phyloP scores from a whole-genome alignment of 345 rosid species.

The Crucihimalaya himalaica region DNA sequence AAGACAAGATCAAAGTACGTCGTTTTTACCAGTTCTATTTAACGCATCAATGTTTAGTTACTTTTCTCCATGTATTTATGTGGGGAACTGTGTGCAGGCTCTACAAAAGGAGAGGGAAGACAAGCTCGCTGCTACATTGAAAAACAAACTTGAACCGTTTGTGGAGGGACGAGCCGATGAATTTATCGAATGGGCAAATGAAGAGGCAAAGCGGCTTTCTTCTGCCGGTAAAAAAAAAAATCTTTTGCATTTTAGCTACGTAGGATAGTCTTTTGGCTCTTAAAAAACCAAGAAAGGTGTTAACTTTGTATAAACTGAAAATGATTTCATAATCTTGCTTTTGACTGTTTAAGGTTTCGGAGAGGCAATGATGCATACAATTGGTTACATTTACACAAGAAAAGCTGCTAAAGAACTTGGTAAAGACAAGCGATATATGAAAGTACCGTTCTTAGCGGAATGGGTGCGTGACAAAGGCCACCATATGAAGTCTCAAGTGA shows the following conservation, averaged over 20 bases:
- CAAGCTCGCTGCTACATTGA: constrained; percentile 61
- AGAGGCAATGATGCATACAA: constrained; percentile 92
- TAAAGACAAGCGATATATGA: constrained; percentile 80
- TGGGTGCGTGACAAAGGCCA: constrained; percentile 99
- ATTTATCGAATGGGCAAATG: constrained; percentile 67
- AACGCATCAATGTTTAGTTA: neutral
- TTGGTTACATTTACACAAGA: constrained; percentile 91
- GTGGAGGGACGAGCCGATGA: constrained; percentile 65
- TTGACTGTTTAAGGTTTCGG: constrained; percentile 66
- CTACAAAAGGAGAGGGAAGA: constrained; percentile 78
- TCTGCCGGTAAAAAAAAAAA: constrained; percentile 51
- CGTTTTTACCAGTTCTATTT: neutral
- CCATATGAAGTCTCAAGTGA: constrained; percentile 84
- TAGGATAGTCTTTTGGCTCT: neutral
- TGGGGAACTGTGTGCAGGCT: constrained; percentile 44
- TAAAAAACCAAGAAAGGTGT: neutral
- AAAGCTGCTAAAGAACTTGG: constrained; percentile 91
- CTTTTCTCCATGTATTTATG: neutral
- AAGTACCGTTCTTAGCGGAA: constrained; percentile 94
- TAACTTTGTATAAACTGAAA: constrained; percentile 33
- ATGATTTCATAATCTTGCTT: neutral
- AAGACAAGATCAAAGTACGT: constrained; percentile 74
- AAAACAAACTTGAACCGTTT: constrained; percentile 66
- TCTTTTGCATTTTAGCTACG: neutral
- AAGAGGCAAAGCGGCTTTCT: constrained; percentile 77